Evolutionary conservation across 352 stramenopile genomes (phyloP), one percentile per base, ranked within the genome.

Genomic region (Globisporangium carolinianum): DNA sequence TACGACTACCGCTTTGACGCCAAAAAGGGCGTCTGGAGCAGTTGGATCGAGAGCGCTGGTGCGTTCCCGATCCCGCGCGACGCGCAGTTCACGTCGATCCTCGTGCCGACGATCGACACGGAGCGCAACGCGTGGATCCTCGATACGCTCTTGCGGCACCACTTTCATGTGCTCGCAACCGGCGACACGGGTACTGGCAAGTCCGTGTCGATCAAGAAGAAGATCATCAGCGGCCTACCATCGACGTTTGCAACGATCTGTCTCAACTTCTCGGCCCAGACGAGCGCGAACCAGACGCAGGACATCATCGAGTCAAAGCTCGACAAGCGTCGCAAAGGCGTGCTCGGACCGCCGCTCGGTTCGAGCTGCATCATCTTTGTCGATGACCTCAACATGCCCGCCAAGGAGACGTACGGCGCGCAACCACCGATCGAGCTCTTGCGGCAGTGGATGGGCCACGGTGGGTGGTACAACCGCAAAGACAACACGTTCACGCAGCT

Each of bases 351-450:
- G 18, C 89, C 90, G 1, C 67, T 97, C 0, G 92, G 92, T 2
- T 89, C 94, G 59, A 96, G 69, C 49, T 97, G 85, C 46, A 77
- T 98, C 38, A 87, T 98, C 37, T 98, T 98, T 60, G 90, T 98
- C 0, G 91, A 98, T 61, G 92, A 98, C 55, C 72, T 98, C 15
- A 98, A 98, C 64, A 97, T 98, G 92, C 92, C 92, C 0, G 88
- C 89, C 0, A 97, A 97, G 57, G 92, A 98, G 62, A 95, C 88
- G 47, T 98, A 97, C 57, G 92, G 92, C 7, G 91, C 91, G 4
- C 92, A 98, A 60, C 92, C 92, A 12, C 91, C 92, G 5, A 97
- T 98, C 38, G 92, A 98, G 63, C 69, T 98, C 11, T 62, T 98
- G 54, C 77, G 92, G 1, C 91, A 97, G 65, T 97, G 89, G 87